These are phyloP conservation scores for Dioscorea cayenensis DNA, from an alignment of 116 monocot genomes.

Conservation along the genomic window DNA sequence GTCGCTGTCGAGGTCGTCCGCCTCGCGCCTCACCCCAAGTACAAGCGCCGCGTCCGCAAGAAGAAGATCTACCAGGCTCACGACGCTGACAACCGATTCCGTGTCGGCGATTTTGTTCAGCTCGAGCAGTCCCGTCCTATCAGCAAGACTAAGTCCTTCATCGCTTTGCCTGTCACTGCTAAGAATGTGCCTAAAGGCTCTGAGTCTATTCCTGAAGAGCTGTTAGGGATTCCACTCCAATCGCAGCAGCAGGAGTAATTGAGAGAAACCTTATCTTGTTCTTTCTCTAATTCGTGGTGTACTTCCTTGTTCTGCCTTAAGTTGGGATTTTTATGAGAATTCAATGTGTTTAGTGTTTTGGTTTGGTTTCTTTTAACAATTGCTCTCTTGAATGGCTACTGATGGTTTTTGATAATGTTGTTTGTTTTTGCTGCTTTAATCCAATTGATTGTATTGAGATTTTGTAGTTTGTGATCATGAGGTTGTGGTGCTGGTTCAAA, in stretches of 20 bases:
- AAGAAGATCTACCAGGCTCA: constrained; percentile 94
- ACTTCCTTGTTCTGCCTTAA: neutral
- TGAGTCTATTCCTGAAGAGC: constrained; percentile 2
- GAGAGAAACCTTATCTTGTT: neutral
- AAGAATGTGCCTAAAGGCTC: constrained; percentile 26
- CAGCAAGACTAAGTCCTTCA: constrained; percentile 85
- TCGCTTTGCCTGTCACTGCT: constrained; percentile 49
- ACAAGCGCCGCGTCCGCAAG: constrained; percentile 65
- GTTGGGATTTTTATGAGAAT: neutral
- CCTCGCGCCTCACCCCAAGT: constrained; percentile 77
- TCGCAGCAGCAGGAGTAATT: constrained; percentile 2
- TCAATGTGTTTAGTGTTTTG: neutral
- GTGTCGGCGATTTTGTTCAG: constrained; percentile 82
- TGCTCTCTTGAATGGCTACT: neutral
- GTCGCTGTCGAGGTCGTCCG: constrained; percentile 81
- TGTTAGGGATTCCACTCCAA: neutral
- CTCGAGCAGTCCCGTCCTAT: constrained; percentile 80
- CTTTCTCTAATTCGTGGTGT: neutral
- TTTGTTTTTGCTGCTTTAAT: neutral
- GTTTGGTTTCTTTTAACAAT: neutral
- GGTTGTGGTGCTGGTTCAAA: neutral
- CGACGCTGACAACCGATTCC: constrained; percentile 84
- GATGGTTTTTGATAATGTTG: too few relatives aligned
- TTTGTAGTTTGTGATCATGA: neutral
- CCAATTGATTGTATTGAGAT: neutral